phyloP scores from a whole-genome alignment of 768 basidiomycete species.

The Mycena filopes region DNA sequence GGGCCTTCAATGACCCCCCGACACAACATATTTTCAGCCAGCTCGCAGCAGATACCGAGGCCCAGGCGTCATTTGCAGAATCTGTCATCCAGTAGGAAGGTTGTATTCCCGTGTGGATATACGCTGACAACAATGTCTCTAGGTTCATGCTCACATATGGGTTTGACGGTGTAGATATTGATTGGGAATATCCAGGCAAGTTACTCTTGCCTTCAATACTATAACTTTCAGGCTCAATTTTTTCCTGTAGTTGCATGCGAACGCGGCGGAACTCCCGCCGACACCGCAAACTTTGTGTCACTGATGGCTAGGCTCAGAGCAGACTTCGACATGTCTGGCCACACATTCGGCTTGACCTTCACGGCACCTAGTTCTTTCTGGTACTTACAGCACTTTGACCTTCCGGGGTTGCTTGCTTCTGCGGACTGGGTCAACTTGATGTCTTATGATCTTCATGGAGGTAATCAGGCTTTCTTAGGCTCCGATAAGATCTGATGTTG shows the following conservation, averaged over 20 bases:
- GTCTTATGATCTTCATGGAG: conserved; percentile 4
- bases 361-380: no score
- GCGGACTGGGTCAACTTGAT: no score
- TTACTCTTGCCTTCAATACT: no score
- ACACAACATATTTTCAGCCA: background rate
- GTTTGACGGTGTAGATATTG: conserved; percentile 12
- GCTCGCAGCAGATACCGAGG: background rate
- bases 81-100: background rate
- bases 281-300: background rate
- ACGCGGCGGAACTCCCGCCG: background rate
- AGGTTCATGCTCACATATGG: conserved; percentile 1
- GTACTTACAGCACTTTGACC: no score
- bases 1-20: background rate
- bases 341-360: background rate
- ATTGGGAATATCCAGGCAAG: conserved; percentile 2
- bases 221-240: no score
- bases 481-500: no score
- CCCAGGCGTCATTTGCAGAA: background rate
- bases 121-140: no score
- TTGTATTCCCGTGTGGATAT: no score
- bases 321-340: background rate
- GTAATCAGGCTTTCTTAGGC: no score
- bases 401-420: no score
- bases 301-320: conserved; percentile 1
- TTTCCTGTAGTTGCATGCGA: conserved; percentile 6